Conservation (phyloP, 371 early-diverging fungal genomes). For the Apophysomyces trapeziformis region DNA sequence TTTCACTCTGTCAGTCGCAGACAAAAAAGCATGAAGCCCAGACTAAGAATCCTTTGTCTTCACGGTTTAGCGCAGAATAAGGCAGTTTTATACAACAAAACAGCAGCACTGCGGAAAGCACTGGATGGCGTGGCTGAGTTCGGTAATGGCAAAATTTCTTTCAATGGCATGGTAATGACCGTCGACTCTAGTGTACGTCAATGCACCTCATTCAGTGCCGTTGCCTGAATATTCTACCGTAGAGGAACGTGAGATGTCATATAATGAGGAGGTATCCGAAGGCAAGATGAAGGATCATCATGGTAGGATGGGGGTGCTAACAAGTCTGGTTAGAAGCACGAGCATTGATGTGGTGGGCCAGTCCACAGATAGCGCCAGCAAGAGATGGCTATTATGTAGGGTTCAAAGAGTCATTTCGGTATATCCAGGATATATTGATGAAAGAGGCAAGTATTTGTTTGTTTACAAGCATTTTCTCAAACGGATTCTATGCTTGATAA, state of each 20-base stretch:
- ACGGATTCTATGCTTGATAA: background rate
- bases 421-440: background rate
- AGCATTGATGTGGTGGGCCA: background rate
- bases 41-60: constrained; percentile 1
- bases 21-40: background rate
- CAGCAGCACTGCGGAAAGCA: background rate
- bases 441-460: background rate
- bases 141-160: background rate
- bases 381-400: background rate
- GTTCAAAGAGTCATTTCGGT: background rate
- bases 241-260: background rate
- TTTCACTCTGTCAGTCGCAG: no score
- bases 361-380: background rate
- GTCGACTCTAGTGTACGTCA: background rate
- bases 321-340: background rate
- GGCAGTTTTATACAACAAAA: background rate
- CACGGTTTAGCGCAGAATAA: background rate
- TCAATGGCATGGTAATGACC: background rate
- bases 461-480: background rate
- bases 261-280: background rate
- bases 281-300: background rate
- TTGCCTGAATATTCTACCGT: background rate
- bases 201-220: background rate
- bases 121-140: background rate
- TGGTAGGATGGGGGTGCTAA: background rate